phyloP scores from a whole-genome alignment of 1,139 yeast genomes.

The Trichomonascaceae sp. region DNA sequence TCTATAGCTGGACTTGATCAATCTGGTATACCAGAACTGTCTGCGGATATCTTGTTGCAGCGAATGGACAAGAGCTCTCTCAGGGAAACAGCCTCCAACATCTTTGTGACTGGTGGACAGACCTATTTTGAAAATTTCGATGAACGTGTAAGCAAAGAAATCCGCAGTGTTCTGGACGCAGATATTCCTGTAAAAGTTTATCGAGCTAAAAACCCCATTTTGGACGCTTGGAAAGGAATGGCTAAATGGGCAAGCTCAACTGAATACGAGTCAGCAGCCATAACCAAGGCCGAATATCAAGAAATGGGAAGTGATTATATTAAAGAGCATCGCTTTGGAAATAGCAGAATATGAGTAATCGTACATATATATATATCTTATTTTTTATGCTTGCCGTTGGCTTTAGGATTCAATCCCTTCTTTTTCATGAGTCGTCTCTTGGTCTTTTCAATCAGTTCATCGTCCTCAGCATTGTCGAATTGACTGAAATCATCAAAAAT shows the following conservation, averaged over 20 bases:
- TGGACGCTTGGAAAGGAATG: conserved; percentile 96
- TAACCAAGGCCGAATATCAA: conserved; percentile 68
- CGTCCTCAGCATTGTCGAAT: conserved; percentile 74
- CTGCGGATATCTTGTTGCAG: conserved; percentile 58
- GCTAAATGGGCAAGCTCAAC: conserved; percentile 59
- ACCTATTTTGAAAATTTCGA: conserved; percentile 60
- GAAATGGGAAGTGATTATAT: conserved; percentile 89
- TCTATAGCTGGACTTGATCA: conserved; percentile 92
- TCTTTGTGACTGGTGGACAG: conserved; percentile 85
- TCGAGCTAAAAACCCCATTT: conserved; percentile 57
- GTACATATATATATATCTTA: conserved; percentile 2
- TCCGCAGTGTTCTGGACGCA: conserved; percentile 64
- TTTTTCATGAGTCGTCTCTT: conserved; percentile 67
- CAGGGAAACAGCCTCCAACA: conserved; percentile 38
- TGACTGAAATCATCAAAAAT: conserved; percentile 81
- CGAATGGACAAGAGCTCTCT: conserved; percentile 42
- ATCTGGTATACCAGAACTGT: conserved; percentile 79
- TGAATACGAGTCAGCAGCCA: conserved; percentile 44
- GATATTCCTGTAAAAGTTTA: conserved; percentile 58
- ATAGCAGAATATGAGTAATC: conserved; percentile 24
- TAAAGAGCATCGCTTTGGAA: conserved; percentile 81
- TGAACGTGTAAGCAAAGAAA: conserved; percentile 59
- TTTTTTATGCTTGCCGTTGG: conserved; percentile 17
- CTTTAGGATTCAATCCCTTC: conserved; percentile 72
- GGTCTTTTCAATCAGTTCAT: conserved; percentile 64